Conservation (phyloP, 2,329 filamentous ascomycete genomes). For the Colletotrichum sp. region DNA sequence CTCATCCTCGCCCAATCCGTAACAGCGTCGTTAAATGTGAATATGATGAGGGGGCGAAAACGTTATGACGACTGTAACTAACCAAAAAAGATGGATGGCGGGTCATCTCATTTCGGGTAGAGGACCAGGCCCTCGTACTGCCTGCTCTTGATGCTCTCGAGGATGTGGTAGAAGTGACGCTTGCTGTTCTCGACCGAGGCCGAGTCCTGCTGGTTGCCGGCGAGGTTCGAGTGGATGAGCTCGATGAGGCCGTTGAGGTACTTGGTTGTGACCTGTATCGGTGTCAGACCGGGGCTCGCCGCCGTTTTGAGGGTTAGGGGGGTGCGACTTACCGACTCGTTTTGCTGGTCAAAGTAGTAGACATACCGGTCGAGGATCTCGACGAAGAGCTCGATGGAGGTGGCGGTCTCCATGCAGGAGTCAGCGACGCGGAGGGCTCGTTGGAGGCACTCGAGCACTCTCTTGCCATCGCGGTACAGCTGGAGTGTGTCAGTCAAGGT, state of each 20-base stretch:
- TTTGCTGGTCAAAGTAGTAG: constrained; percentile 99
- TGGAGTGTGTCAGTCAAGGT: constrained; percentile 41
- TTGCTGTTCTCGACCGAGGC: constrained; percentile 85
- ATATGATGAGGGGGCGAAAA: not conserved
- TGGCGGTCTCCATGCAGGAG: constrained; percentile 97
- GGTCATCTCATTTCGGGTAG: constrained; percentile 47
- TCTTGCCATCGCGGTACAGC: constrained; percentile 97
- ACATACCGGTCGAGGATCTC: constrained; percentile 98
- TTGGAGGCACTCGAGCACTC: constrained; percentile 94
- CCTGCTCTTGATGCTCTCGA: constrained; percentile 90
- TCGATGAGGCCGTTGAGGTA: constrained; percentile 98
- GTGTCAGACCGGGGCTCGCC: not conserved
- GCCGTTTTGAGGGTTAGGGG: not conserved
- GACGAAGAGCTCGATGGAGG: constrained; percentile 96
- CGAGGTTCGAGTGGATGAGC: constrained; percentile 94
- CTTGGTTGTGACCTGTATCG: constrained; percentile 79
- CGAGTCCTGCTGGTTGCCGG: constrained; percentile 82
- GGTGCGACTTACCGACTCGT: constrained; percentile 74
- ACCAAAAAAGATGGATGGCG: not conserved
- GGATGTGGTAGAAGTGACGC: constrained; percentile 91
- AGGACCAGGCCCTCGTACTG: constrained; percentile 93
- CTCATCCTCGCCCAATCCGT: not conserved
- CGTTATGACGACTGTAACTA: not conserved
- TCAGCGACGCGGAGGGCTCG: constrained; percentile 94
- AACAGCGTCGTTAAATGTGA: not conserved